Percentiles rank a stretch among this genome's conserved stretches.
Conservation (phyloP, 148 eudicot genomes). For the Nyssa sinensis region DNA sequence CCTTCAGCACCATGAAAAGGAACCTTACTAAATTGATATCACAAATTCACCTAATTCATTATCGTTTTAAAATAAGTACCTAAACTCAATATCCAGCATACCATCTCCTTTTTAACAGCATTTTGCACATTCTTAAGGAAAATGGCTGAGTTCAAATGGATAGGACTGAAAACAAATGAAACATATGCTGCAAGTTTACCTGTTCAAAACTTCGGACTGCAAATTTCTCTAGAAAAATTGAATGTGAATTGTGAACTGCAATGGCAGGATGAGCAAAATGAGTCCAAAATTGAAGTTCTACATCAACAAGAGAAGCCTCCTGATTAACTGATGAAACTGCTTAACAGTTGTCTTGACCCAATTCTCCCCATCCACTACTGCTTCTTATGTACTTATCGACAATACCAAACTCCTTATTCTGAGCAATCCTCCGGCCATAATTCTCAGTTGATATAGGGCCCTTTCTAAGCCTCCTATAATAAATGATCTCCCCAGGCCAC, state of each 20-base stretch:
- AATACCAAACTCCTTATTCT: conserved; percentile 52
- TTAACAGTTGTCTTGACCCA: conserved; percentile 24
- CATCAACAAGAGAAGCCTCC: background rate
- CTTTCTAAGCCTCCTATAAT: conserved; percentile 58
- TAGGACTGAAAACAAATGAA: background rate
- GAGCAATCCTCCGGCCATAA: conserved; percentile 48
- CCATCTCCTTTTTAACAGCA: no score
- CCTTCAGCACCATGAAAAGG: background rate
- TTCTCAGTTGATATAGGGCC: conserved; percentile 52
- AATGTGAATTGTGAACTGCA: background rate
- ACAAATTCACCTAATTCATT: background rate
- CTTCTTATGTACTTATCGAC: conserved; percentile 56
- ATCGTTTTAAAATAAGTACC: no score
- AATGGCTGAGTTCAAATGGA: background rate
- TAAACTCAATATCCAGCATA: no score
- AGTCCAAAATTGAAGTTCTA: background rate
- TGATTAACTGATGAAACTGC: background rate
- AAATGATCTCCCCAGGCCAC: conserved; percentile 66
- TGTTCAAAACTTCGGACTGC: background rate
- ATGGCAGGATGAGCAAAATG: no score
- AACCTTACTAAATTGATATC: background rate
- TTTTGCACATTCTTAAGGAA: no score
- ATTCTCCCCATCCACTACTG: conserved; percentile 66
- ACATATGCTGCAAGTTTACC: background rate
- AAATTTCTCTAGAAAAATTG: background rate